Evolutionary conservation across 306 rosid genomes (phyloP).

Genomic region (Ceratonia siliqua): DNA sequence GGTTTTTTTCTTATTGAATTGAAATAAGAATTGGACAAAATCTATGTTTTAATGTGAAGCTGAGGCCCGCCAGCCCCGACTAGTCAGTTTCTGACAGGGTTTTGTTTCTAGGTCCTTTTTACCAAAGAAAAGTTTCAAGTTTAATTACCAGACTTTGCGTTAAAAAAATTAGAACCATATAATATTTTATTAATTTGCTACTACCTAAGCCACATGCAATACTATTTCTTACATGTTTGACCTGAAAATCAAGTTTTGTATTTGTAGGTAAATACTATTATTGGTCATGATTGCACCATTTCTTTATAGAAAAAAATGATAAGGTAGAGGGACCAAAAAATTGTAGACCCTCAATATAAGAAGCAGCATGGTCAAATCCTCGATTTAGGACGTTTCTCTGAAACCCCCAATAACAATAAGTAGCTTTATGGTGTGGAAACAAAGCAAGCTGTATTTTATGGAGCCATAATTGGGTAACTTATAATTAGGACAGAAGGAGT

Average conservation of each 20-base stretch:
- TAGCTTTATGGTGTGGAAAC: neutral
- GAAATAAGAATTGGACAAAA: constrained; percentile 1
- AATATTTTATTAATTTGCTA: neutral
- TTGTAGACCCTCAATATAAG: neutral
- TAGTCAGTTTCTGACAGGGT: neutral
- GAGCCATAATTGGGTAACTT: constrained; percentile 19
- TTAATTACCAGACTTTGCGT: neutral
- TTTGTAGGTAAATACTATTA: neutral
- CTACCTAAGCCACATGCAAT: neutral
- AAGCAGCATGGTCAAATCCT: neutral
- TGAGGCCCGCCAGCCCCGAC: neutral
- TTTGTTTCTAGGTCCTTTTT: neutral
- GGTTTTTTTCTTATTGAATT: neutral
- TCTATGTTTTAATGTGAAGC: neutral
- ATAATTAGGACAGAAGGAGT: neutral
- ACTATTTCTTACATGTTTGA: neutral
- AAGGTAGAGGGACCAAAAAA: neutral
- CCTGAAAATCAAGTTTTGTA: neutral
- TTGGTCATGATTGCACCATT: neutral
- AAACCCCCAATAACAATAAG: neutral
- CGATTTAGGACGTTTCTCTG: neutral
- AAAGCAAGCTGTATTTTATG: constrained; percentile 22
- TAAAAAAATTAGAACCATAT: neutral
- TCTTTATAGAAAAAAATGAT: neutral
- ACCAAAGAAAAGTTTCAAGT: neutral